A percentile compares a stretch with the other conserved stretches of the same genome.
Conservation (phyloP, 768 basidiomycete genomes). For the Clitopilus passeckerianus region DNA sequence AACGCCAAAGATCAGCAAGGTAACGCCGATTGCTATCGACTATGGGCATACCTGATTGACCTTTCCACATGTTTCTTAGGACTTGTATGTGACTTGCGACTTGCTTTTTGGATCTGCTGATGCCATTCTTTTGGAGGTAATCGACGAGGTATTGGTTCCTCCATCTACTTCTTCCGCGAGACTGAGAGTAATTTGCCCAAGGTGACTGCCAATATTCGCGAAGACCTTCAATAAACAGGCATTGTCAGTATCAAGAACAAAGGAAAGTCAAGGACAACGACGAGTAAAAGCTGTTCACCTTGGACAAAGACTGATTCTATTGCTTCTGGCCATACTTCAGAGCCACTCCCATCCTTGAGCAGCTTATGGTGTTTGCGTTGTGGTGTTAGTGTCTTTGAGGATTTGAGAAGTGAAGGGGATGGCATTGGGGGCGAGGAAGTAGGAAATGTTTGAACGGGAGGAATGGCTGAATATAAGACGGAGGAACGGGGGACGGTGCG, state of each 20-base stretch:
- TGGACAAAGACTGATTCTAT: slow-evolving; percentile 76
- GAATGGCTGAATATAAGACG: not conserved
- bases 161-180: slow-evolving; percentile 75
- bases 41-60: slow-evolving; percentile 53
- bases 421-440: slow-evolving; percentile 12
- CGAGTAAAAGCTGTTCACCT: slow-evolving; percentile 32
- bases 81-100: slow-evolving; percentile 89
- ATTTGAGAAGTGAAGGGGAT: slow-evolving; percentile 7
- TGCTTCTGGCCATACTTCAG: slow-evolving; percentile 79
- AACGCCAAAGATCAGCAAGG: slow-evolving; percentile 8
- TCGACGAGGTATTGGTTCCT: slow-evolving; percentile 85
- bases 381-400: slow-evolving; percentile 52
- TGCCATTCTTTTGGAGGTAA: slow-evolving; percentile 63
- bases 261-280: slow-evolving; percentile 4
- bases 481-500: not conserved
- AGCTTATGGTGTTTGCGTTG: slow-evolving; percentile 82
- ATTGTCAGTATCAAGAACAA: not conserved
- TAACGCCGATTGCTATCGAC: slow-evolving; percentile 4
- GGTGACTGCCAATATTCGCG: slow-evolving; percentile 77
- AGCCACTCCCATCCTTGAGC: slow-evolving; percentile 71
- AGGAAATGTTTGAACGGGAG: slow-evolving; percentile 6
- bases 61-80: slow-evolving; percentile 85
- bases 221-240: slow-evolving; percentile 41
- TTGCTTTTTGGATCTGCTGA: slow-evolving; percentile 79
- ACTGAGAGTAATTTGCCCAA: slow-evolving; percentile 68